A percentile compares a stretch with the other conserved stretches of the same genome.
Conservation (phyloP, 2,329 filamentous ascomycete species). For the Hypoxylon sp. region DNA sequence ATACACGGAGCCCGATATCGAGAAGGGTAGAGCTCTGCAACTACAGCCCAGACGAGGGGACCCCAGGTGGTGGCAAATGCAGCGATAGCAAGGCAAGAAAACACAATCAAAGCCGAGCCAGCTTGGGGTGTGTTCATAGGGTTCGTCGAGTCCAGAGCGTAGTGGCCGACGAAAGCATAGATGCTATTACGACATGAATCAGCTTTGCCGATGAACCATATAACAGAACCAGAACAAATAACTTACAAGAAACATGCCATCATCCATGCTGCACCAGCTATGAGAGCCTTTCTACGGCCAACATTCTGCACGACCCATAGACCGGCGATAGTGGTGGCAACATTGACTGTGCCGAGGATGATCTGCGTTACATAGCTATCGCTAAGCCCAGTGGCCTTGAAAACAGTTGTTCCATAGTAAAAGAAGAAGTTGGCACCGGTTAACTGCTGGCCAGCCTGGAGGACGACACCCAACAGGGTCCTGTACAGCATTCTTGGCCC, state of each 20-base stretch:
- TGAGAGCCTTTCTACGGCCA: conserved; percentile 73
- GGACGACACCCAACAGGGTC: conserved; percentile 69
- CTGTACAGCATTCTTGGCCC: conserved; percentile 75
- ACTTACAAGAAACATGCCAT: conserved; percentile 63
- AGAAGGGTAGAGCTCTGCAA: conserved; percentile 73
- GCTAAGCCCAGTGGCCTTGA: conserved; percentile 71
- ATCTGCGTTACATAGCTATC: conserved; percentile 77
- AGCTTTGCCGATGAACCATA: conserved; percentile 3
- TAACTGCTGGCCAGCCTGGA: conserved; percentile 76
- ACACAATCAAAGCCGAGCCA: conserved; percentile 73
- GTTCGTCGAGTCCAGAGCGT: conserved; percentile 56
- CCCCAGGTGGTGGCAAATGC: conserved; percentile 78
- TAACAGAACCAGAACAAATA: not conserved
- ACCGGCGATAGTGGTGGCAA: conserved; percentile 73
- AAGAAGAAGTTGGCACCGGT: conserved; percentile 78
- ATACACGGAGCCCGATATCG: conserved; percentile 67
- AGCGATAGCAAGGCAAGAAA: conserved; percentile 76
- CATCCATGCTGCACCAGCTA: conserved; percentile 73
- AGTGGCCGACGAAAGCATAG: conserved; percentile 64
- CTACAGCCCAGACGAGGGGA: conserved; percentile 75
- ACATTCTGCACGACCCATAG: conserved; percentile 75
- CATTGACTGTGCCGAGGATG: conserved; percentile 76
- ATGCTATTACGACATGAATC: conserved; percentile 48
- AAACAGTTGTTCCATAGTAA: conserved; percentile 69
- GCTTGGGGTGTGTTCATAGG: conserved; percentile 61